Percentiles rank a stretch among this genome's conserved stretches.
Conservation (phyloP, 345 rosid species). For the Citrus sp. region DNA sequence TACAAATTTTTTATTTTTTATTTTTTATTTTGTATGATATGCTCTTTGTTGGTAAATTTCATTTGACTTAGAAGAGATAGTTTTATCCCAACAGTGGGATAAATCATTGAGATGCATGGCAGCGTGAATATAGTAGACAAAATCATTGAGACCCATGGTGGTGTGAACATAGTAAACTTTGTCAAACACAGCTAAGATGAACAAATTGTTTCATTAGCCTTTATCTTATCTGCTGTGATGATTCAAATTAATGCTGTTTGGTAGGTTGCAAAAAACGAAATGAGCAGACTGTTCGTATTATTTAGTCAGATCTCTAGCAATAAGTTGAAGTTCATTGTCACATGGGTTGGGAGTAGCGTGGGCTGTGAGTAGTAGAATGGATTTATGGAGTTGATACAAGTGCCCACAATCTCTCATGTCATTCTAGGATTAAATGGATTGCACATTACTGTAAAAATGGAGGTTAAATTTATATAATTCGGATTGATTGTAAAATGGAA, state of each 20-base stretch:
- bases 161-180: background rate
- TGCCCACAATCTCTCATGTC: background rate
- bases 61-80: background rate
- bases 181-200: background rate
- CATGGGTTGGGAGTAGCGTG: background rate
- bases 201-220: background rate
- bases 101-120: background rate
- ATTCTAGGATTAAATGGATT: background rate
- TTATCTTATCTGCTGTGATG: background rate
- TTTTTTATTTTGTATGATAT: background rate
- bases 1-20: background rate
- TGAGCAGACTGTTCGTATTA: background rate
- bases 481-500: background rate
- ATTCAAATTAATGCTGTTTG: background rate
- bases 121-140: background rate
- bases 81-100: background rate
- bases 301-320: background rate
- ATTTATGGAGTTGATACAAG: background rate
- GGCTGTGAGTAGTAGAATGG: background rate
- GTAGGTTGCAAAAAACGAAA: background rate
- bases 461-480: background rate
- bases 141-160: background rate
- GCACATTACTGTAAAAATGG: background rate
- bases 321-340: background rate
- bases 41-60: background rate